These are phyloP conservation scores for Emiliania huxleyi DNA, from an alignment of 78 protist genomes.

Conservation along the genomic window DNA sequence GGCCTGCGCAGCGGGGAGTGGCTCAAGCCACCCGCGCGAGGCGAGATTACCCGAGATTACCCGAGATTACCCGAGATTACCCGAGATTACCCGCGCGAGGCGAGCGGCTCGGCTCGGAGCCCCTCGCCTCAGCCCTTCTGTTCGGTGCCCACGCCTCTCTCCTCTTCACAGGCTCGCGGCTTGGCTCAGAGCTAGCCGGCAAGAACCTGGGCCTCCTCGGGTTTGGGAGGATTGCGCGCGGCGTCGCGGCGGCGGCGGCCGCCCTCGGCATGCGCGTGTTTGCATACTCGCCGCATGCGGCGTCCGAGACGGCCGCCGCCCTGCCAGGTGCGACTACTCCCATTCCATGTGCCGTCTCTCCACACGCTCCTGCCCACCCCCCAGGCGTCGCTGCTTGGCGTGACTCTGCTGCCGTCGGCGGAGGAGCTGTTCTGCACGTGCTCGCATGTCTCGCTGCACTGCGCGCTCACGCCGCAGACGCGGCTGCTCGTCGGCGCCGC, in stretches of 20 bases:
- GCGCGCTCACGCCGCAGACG: conserved; percentile 17
- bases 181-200: conserved; percentile 23
- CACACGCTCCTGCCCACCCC: too few relatives aligned
- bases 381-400: background rate
- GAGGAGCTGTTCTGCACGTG: conserved; percentile 22
- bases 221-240: conserved; percentile 33
- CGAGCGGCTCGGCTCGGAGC: too few relatives aligned
- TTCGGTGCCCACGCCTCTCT: too few relatives aligned
- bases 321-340: too few relatives aligned
- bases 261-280: background rate
- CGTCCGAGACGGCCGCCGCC: background rate
- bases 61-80: too few relatives aligned
- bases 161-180: background rate
- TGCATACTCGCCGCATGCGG: background rate
- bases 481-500: background rate
- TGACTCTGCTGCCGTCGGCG: background rate
- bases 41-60: too few relatives aligned
- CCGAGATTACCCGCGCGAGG: too few relatives aligned
- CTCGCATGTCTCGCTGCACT: conserved; percentile 20
- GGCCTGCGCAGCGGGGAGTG: background rate
- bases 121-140: too few relatives aligned
- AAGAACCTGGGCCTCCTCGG: conserved; percentile 34
- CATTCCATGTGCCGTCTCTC: too few relatives aligned
- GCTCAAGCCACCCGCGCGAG: conserved; percentile 22
- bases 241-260: conserved; percentile 5